Conservation (phyloP, 140 eudicot genomes). For the Stevia rebaudiana region DNA sequence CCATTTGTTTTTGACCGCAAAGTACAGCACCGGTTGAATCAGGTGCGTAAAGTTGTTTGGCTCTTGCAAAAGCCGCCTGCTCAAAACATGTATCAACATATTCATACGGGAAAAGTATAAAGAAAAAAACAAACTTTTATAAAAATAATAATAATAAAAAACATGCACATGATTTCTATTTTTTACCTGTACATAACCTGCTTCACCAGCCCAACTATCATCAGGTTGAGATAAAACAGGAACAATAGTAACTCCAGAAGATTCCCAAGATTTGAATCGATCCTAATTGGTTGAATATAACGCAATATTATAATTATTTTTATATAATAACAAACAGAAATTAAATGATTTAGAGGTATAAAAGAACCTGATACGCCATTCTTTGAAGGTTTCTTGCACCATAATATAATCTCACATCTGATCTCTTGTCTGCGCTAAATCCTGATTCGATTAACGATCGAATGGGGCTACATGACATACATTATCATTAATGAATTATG, state of each 20-base stretch:
- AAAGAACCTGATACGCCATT: slow-evolving; percentile 89
- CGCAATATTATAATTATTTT: slow-evolving; percentile 7
- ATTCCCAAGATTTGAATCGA: slow-evolving; percentile 80
- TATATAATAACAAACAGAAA: background rate
- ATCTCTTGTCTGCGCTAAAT: slow-evolving; percentile 77
- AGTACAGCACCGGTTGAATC: slow-evolving; percentile 75
- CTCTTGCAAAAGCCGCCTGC: slow-evolving; percentile 79
- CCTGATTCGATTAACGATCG: slow-evolving; percentile 88
- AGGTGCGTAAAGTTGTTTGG: slow-evolving; percentile 55
- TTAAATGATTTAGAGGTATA: background rate
- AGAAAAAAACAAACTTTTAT: background rate
- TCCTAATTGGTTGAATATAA: slow-evolving; percentile 44
- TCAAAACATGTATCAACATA: background rate
- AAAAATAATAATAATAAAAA: background rate
- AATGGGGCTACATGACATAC: slow-evolving; percentile 62
- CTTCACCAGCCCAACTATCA: slow-evolving; percentile 71
- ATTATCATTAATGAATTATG: background rate
- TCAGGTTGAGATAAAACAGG: slow-evolving; percentile 81
- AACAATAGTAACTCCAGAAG: slow-evolving; percentile 69
- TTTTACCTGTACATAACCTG: slow-evolving; percentile 68
- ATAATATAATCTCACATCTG: slow-evolving; percentile 84
- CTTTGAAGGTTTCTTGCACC: slow-evolving; percentile 90
- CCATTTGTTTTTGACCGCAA: slow-evolving; percentile 77
- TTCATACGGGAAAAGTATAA: too few relatives aligned
- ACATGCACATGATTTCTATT: slow-evolving; percentile 18